Conservation (phyloP, 441 rosid species). For the Populus trichocarpa region DNA sequence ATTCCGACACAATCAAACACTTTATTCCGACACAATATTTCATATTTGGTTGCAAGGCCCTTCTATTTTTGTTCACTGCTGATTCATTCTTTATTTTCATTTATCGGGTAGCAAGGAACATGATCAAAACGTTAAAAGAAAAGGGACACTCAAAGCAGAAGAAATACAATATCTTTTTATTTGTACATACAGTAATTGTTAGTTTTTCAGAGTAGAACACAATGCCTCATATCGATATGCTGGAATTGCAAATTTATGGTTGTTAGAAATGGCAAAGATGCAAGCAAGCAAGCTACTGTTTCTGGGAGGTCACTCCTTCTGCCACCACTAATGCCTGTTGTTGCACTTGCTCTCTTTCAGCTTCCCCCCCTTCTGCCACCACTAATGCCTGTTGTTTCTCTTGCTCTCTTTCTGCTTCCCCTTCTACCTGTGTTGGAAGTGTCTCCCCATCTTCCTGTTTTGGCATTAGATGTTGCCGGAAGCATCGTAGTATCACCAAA, state of each 20-base stretch:
- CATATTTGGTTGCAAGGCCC: no score
- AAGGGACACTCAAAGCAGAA: neutral
- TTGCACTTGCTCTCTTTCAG: conserved; percentile 25
- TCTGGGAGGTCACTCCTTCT: conserved; percentile 11
- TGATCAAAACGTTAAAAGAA: no score
- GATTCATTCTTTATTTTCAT: neutral
- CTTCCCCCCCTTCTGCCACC: conserved; percentile 37
- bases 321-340: conserved; percentile 44
- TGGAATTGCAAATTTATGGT: neutral
- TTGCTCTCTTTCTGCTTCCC: conserved; percentile 24
- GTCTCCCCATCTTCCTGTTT: conserved; percentile 31
- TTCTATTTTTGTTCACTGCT: no score
- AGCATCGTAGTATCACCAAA: conserved; percentile 60
- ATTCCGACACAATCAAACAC: no score
- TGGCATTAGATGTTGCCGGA: conserved; percentile 43
- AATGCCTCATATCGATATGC: neutral
- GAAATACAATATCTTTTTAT: neutral
- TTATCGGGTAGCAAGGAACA: neutral
- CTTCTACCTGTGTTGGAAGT: conserved; percentile 13
- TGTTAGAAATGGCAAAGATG: neutral
- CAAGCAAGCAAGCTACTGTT: neutral
- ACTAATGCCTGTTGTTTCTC: conserved; percentile 39
- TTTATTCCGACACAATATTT: no score
- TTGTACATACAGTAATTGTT: neutral
- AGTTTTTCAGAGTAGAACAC: neutral